Percentiles rank a stretch among this genome's conserved stretches.
These are phyloP conservation scores for Kwoniella newhampshirensis DNA, from an alignment of 768 basidiomycete species.

Conservation along the genomic window DNA sequence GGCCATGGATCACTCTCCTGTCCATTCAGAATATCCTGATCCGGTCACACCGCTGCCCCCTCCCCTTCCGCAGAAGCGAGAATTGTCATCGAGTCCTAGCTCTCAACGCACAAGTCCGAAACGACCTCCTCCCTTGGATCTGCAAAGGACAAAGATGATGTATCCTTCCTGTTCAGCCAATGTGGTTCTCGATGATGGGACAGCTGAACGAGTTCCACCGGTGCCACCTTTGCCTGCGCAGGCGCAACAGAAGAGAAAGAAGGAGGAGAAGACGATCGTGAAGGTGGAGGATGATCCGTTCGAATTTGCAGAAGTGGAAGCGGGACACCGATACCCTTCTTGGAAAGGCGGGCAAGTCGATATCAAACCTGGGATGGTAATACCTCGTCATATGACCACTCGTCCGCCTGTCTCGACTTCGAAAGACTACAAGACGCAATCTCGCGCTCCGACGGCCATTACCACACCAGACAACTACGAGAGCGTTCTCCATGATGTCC, in stretches of 20 bases:
- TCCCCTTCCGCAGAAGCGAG: neutral
- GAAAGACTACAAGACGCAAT: neutral
- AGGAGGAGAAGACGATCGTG: constrained; percentile 7
- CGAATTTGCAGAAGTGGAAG: constrained; percentile 35
- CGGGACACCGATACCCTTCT: constrained; percentile 43
- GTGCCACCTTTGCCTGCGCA: constrained; percentile 6
- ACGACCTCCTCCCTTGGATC: constrained; percentile 26
- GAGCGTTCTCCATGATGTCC: constrained; percentile 42
- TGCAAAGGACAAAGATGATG: constrained; percentile 15
- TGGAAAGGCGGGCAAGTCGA: constrained; percentile 47
- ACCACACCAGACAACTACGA: constrained; percentile 30
- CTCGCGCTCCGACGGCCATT: neutral
- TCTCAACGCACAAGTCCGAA: neutral
- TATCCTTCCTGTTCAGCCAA: constrained; percentile 19
- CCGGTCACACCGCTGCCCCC: constrained; percentile 14
- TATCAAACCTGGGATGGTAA: constrained; percentile 38
- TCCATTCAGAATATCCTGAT: constrained; percentile 31
- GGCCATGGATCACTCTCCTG: constrained; percentile 16
- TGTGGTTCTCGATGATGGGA: constrained; percentile 13
- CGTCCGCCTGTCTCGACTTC: constrained; percentile 9
- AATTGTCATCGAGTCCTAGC: neutral
- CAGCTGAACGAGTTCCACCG: constrained; percentile 6
- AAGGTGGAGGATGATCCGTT: constrained; percentile 31
- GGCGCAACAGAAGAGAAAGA: constrained; percentile 12
- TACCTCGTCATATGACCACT: constrained; percentile 21